A percentile compares a stretch with the other conserved stretches of the same genome.
These are phyloP conservation scores for Ocimum tenuiflorum DNA, from an alignment of 257 asterid species.

Conservation along the genomic window DNA sequence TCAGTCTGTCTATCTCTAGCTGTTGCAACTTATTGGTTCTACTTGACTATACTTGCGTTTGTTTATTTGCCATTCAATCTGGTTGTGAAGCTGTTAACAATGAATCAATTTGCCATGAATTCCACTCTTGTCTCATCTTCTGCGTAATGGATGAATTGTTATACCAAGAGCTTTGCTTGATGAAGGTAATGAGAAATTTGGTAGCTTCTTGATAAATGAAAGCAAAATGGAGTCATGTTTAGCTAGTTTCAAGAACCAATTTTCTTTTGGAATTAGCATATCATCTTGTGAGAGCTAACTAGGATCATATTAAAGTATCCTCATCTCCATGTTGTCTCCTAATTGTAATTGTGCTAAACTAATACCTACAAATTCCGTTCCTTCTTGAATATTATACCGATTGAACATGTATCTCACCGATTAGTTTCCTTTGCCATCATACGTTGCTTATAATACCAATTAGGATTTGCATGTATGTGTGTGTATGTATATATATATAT, in stretches of 20 bases:
- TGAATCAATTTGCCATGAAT: not conserved
- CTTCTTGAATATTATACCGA: not conserved
- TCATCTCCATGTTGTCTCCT: not conserved
- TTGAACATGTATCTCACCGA: not conserved
- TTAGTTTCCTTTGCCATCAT: not conserved
- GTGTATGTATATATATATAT: no score
- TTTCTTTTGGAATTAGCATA: not conserved
- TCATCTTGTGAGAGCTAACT: not conserved
- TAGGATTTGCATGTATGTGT: no score
- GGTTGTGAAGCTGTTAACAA: not conserved
- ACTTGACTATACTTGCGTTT: no score
- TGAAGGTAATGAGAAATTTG: not conserved
- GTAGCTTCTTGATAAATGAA: not conserved
- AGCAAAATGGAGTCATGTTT: not conserved
- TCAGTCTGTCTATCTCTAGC: conserved; percentile 6
- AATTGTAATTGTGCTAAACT: not conserved
- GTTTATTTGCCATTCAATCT: not conserved
- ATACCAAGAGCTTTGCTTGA: not conserved
- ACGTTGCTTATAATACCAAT: no score
- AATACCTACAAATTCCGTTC: not conserved
- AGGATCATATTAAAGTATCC: not conserved
- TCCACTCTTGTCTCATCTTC: not conserved
- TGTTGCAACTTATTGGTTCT: not conserved
- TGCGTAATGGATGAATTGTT: not conserved
- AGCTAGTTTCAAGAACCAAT: not conserved